These are phyloP conservation scores for Pulveroboletus sp. DNA, from an alignment of 768 basidiomycete species.

Conservation along the genomic window DNA sequence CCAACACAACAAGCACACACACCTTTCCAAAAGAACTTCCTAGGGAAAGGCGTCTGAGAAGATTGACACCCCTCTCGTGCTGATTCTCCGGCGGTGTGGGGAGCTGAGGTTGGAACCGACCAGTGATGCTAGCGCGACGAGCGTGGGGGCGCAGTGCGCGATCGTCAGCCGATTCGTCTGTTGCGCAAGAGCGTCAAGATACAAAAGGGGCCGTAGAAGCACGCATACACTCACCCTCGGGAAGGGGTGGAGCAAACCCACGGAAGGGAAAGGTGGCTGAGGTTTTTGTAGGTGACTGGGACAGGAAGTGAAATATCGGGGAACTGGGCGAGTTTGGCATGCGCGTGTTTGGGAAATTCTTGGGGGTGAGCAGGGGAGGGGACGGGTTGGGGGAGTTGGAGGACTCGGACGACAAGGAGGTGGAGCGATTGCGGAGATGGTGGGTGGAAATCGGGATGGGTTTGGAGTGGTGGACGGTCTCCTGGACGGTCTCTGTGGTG, in stretches of 20 bases:
- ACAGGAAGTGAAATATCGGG: constrained; percentile 68
- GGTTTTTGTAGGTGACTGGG: constrained; percentile 54
- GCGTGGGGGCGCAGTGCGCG: constrained; percentile 43
- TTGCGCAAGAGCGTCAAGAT: not conserved
- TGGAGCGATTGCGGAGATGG: constrained; percentile 51
- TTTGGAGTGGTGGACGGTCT: constrained; percentile 48
- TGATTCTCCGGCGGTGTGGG: constrained; percentile 47
- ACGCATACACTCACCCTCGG: constrained; percentile 51
- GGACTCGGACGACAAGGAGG: constrained; percentile 59
- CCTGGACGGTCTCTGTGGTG: constrained; percentile 11
- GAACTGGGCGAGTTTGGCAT: constrained; percentile 56
- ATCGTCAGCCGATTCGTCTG: constrained; percentile 43
- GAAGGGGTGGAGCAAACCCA: constrained; percentile 45
- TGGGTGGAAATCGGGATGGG: constrained; percentile 58
- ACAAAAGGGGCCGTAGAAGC: not conserved
- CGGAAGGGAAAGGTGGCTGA: constrained; percentile 61
- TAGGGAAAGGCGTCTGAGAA: constrained; percentile 73
- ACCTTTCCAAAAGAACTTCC: constrained; percentile 59
- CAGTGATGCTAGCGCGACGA: constrained; percentile 59
- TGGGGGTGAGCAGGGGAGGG: constrained; percentile 50
- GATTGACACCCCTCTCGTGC: constrained; percentile 63
- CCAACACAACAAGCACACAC: constrained; percentile 19
- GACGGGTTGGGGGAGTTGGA: constrained; percentile 53
- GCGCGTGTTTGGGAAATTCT: constrained; percentile 38
- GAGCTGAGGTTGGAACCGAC: constrained; percentile 49